phyloP scores from a whole-genome alignment of 345 rosid genomes.

The Microcos paniculata region DNA sequence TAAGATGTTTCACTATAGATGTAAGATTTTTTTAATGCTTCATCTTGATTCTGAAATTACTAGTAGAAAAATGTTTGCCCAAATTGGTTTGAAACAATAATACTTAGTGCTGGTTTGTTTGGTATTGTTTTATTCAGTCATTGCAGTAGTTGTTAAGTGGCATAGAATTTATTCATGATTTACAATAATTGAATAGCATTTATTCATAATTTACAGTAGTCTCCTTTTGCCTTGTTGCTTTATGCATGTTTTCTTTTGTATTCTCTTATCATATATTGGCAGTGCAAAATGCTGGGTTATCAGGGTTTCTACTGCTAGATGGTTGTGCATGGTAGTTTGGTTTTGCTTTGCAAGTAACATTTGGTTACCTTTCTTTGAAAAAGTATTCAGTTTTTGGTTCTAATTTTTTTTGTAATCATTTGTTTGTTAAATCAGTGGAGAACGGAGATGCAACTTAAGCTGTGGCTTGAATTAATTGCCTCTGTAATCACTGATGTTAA shows the following conservation, averaged over 20 bases:
- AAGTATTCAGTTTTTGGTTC: not conserved
- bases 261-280: no score
- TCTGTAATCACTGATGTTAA: not conserved
- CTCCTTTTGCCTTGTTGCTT: not conserved
- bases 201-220: not conserved
- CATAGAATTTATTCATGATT: no score
- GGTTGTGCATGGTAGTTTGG: not conserved
- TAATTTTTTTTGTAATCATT: not conserved
- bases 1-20: slow-evolving; percentile 10
- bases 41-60: not conserved
- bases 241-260: no score
- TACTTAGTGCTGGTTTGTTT: not conserved
- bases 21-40: not conserved
- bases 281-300: not conserved
- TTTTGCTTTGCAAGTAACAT: no score
- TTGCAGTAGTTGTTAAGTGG: no score
- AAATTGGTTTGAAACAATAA: not conserved
- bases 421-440: not conserved
- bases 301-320: not conserved
- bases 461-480: not conserved
- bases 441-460: not conserved
- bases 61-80: not conserved
- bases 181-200: not conserved
- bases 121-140: not conserved
- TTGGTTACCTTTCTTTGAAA: no score